A percentile compares a stretch with the other conserved stretches of the same genome.
phyloP scores from a whole-genome alignment of 257 asterid genomes.

The Gynochthodes officinalis region DNA sequence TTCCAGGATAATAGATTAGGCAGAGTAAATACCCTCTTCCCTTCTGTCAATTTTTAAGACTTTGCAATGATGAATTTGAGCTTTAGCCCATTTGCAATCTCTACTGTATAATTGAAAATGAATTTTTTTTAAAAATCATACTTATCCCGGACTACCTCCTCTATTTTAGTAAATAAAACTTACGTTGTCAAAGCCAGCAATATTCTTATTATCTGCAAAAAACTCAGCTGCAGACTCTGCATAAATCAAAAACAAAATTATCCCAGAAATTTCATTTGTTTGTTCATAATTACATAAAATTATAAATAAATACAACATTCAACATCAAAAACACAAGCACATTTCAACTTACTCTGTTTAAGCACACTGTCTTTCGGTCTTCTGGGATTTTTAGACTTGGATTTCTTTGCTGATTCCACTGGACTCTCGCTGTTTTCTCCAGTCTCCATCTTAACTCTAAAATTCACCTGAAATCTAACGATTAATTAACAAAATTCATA shows the following conservation, averaged over 20 bases:
- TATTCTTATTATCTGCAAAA: constrained; percentile 91
- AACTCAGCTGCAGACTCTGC: constrained; percentile 96
- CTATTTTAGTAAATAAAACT: constrained; percentile 20
- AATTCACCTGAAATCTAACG: constrained; percentile 2
- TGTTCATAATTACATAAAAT: neutral
- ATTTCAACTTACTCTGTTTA: constrained; percentile 55
- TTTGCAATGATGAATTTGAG: neutral
- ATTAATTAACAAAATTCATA: neutral
- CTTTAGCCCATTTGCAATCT: neutral
- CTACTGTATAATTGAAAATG: too few species aligned
- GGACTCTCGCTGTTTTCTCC: constrained; percentile 58
- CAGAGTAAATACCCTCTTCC: neutral
- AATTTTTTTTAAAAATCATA: neutral
- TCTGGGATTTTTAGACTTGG: constrained; percentile 59
- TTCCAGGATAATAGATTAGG: neutral
- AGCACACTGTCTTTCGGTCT: constrained; percentile 64
- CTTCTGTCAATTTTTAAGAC: neutral
- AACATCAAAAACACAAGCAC: neutral
- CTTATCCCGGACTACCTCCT: neutral
- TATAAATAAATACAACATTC: neutral
- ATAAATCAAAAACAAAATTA: constrained; percentile 5
- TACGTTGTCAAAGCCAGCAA: constrained; percentile 94
- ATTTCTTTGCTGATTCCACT: constrained; percentile 36
- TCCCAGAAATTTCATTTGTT: neutral
- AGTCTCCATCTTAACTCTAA: constrained; percentile 29